Conservation (phyloP, 2,329 filamentous ascomycete genomes). For the Botrytis sinoallii region DNA sequence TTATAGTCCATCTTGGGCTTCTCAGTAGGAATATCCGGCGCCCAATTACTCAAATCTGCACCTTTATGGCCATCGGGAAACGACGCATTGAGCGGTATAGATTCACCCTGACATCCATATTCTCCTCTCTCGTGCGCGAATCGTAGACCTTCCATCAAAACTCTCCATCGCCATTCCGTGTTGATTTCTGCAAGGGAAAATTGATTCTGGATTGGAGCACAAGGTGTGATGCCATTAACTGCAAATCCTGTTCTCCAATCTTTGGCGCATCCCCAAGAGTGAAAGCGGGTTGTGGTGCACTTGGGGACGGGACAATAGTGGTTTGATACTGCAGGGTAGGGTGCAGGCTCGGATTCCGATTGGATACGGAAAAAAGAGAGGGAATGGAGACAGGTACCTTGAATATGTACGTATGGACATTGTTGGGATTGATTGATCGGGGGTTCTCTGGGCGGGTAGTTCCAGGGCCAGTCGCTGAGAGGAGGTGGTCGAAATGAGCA, state of each 20-base stretch:
- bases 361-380: background rate
- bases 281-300: background rate
- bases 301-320: background rate
- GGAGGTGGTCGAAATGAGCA: background rate
- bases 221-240: background rate
- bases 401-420: background rate
- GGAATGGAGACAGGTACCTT: background rate
- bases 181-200: background rate
- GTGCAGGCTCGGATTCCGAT: background rate
- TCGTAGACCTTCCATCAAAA: constrained; percentile 4
- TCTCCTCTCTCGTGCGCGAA: background rate
- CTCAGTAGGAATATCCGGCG: no score
- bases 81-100: background rate
- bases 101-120: background rate
- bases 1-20: background rate
- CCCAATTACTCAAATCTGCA: background rate
- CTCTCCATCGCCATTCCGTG: constrained; percentile 9
- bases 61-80: background rate
- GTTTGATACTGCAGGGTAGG: no score
- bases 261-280: constrained; percentile 7
- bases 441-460: background rate
- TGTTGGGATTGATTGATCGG: background rate
- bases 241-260: constrained; percentile 7
- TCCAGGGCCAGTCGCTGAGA: background rate
- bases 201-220: background rate